Evolutionary conservation across 2,329 filamentous ascomycete genomes (phyloP).

Genomic region (Pseudogymnoascus sp.): DNA sequence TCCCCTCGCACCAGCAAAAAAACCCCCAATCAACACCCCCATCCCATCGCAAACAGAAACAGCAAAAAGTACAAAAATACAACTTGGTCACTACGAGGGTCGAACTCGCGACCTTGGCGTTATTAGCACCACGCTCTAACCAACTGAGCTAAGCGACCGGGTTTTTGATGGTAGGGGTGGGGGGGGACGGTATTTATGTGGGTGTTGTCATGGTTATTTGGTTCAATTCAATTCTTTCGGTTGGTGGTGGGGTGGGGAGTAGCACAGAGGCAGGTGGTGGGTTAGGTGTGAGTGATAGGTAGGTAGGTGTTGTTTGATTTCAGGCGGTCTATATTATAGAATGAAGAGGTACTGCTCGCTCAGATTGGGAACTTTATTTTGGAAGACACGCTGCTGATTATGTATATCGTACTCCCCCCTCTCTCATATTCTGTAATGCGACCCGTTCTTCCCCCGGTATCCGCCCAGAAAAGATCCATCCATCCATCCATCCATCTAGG

Average conservation of each 20-base stretch:
- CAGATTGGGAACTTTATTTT: neutral
- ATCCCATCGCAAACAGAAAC: too few species aligned
- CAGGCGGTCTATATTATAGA: neutral
- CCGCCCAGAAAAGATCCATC: neutral
- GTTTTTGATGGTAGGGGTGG: neutral
- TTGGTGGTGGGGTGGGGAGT: neutral
- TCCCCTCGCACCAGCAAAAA: too few species aligned
- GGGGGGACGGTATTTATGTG: neutral
- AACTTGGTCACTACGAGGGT: neutral
- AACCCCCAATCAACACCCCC: too few species aligned
- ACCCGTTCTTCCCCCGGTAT: neutral
- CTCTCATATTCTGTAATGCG: neutral
- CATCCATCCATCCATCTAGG: neutral
- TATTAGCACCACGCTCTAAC: constrained; percentile 3
- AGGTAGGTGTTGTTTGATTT: too few species aligned
- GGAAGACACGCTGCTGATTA: neutral
- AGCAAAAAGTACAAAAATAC: too few species aligned
- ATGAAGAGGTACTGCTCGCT: neutral
- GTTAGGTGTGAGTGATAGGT: neutral
- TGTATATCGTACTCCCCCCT: neutral
- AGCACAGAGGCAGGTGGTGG: neutral
- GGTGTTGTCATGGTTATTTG: too few species aligned
- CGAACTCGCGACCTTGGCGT: constrained; percentile 1
- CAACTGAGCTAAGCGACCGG: neutral
- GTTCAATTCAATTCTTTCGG: too few species aligned